Evolutionary conservation across 1,284 basidiomycete species (phyloP).

Genomic region (Malassezia yamatoensis): DNA sequence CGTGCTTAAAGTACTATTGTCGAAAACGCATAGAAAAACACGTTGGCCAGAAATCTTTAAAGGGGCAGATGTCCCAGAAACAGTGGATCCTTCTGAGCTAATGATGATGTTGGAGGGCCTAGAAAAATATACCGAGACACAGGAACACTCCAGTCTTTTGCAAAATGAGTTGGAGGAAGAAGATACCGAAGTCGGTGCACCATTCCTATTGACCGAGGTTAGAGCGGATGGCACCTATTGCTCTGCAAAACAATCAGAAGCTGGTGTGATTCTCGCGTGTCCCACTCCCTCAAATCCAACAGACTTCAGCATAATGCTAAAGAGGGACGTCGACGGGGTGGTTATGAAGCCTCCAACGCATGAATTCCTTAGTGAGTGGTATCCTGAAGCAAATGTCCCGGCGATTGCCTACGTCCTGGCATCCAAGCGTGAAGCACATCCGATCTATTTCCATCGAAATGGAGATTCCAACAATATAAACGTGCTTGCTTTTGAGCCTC

Average conservation of each 20-base stretch:
- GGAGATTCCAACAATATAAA: not conserved
- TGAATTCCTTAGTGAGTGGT: conserved; percentile 54
- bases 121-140: conserved; percentile 65
- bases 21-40: conserved; percentile 52
- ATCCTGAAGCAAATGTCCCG: conserved; percentile 66
- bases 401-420: conserved; percentile 87
- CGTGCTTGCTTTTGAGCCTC: conserved; percentile 10
- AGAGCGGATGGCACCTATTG: conserved; percentile 21
- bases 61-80: conserved; percentile 65
- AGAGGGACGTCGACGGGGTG: conserved; percentile 71
- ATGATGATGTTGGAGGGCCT: conserved; percentile 65
- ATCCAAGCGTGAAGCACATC: conserved; percentile 57
- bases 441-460: conserved; percentile 20
- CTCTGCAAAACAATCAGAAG: not conserved
- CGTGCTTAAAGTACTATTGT: conserved; percentile 32
- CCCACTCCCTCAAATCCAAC: conserved; percentile 42
- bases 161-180: conserved; percentile 76
- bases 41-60: conserved; percentile 75
- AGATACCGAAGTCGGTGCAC: conserved; percentile 60
- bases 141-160: conserved; percentile 56
- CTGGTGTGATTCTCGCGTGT: not conserved
- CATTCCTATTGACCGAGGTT: conserved; percentile 59
- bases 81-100: conserved; percentile 71
- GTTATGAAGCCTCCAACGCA: conserved; percentile 53
- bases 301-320: conserved; percentile 55